These are phyloP conservation scores for Hysterangium stoloniferum DNA, from an alignment of 768 basidiomycete genomes.

Conservation along the genomic window DNA sequence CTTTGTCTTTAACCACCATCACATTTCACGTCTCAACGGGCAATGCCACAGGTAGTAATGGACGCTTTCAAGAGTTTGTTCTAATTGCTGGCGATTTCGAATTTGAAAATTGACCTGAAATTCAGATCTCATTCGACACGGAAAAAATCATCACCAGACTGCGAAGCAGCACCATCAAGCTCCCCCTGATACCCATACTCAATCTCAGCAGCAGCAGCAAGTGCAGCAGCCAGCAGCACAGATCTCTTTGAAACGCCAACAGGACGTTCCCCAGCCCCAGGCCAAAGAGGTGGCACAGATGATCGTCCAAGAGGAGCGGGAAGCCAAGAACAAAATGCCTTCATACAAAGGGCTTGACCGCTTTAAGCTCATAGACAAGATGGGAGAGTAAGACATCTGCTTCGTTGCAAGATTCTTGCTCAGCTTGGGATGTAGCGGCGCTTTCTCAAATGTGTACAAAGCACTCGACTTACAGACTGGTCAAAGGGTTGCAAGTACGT, in stretches of 20 bases:
- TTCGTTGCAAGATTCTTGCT: conserved; percentile 1
- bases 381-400: conserved; percentile 75
- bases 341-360: conserved; percentile 75
- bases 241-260: conserved; percentile 13
- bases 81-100: conserved; percentile 15
- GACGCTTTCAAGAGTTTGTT: conserved; percentile 81
- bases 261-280: conserved; percentile 15
- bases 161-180: conserved; percentile 25
- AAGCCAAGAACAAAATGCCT: conserved; percentile 75
- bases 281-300: conserved; percentile 43
- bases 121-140: conserved; percentile 75
- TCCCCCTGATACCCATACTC: conserved; percentile 29
- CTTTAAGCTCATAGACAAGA: conserved; percentile 71
- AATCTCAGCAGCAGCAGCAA: conserved; percentile 28
- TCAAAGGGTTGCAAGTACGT: conserved; percentile 75
- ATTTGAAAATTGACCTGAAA: conserved; percentile 13
- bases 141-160: conserved; percentile 41
- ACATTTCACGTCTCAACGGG: conserved; percentile 31
- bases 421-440: conserved; percentile 47
- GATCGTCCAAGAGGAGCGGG: conserved; percentile 69
- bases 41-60: conserved; percentile 53
- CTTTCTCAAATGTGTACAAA: conserved; percentile 98
- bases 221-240: conserved; percentile 16
- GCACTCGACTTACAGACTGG: conserved; percentile 70
- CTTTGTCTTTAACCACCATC: not conserved